A percentile compares a stretch with the other conserved stretches of the same genome.
phyloP scores from a whole-genome alignment of 768 basidiomycete species.

The Lentinula boryana region DNA sequence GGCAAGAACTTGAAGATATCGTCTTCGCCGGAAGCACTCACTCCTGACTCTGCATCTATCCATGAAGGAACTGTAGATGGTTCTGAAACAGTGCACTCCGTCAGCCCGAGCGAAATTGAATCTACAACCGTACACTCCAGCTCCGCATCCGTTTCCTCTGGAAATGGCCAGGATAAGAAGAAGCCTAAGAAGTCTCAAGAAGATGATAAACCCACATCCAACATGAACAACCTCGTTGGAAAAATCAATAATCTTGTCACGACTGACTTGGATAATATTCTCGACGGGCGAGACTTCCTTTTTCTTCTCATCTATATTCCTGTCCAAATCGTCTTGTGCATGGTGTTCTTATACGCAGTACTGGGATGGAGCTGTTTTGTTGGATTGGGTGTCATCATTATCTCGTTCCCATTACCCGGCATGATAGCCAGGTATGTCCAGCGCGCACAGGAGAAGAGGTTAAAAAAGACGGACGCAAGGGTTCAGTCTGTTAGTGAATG shows the following conservation, averaged over 20 bases:
- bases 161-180: background rate
- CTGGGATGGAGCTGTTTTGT: constrained; percentile 54
- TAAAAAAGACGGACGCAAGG: constrained; percentile 55
- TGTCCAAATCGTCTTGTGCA: constrained; percentile 31
- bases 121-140: background rate
- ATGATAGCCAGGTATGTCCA: constrained; percentile 44
- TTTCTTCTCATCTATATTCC: constrained; percentile 30
- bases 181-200: constrained; percentile 4
- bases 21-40: constrained; percentile 1
- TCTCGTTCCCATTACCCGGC: constrained; percentile 53
- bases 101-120: background rate
- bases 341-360: constrained; percentile 38
- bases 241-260: constrained; percentile 70
- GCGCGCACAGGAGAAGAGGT: constrained; percentile 38
- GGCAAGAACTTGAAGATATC: background rate
- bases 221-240: constrained; percentile 50
- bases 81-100: constrained; percentile 5
- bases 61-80: constrained; percentile 3
- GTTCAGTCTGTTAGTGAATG: constrained; percentile 60
- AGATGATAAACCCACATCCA: constrained; percentile 14
- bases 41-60: background rate
- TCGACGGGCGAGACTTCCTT: constrained; percentile 26
- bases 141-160: background rate
- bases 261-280: constrained; percentile 40
- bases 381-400: constrained; percentile 47